Evolutionary conservation across 78 protist genomes (phyloP), one percentile per base, ranked within the genome.

Genomic region (Dictyostelium capitatum): DNA sequence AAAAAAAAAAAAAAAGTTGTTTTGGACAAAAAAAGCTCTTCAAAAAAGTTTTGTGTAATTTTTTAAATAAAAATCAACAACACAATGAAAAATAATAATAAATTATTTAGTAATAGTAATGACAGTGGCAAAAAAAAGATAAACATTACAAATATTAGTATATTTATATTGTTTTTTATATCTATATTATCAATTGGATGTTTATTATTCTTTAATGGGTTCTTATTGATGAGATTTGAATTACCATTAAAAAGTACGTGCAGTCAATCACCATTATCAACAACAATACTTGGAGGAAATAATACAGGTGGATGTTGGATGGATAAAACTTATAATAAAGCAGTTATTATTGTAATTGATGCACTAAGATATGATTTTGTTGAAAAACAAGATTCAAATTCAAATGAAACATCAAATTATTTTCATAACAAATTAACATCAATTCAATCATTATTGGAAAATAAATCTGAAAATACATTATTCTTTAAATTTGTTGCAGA

Each of bases 401-500:
- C 51, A 3, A 23, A 19, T 59, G 19, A 59, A 59, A 11, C 32
- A 0, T 54, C 72, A 12, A 19, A 57, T 23, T 80, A 79, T 85
- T 59, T 59, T 47, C 89, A 93, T 65, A 80, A 80, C 32, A 20
- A 54, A 9, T 25, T 93, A 20, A 30, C 80, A 12, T 75, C 50
- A 6, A 17, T 93, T 14, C 67, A 54, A 23, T 11, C 28, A 17
- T 15, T 93, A 14, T 28, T 89, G 7, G 25, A 43, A 0, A 30
- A 25, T 0, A 25, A 69, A 19, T 70, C 92, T 2, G 30, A 8
- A 12, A 28, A 64, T 46, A n/a, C 95, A 19, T 10, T 75, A 25
- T 62, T 97, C 50, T 96, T 51, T 57, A 32, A 30, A 46, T 96
- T 94, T 64, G 64, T 87, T 0, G 98, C 99, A 0, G 99, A 98